Conservation (phyloP, 169 alveolate genomes). For the Eimeria sp. region DNA sequence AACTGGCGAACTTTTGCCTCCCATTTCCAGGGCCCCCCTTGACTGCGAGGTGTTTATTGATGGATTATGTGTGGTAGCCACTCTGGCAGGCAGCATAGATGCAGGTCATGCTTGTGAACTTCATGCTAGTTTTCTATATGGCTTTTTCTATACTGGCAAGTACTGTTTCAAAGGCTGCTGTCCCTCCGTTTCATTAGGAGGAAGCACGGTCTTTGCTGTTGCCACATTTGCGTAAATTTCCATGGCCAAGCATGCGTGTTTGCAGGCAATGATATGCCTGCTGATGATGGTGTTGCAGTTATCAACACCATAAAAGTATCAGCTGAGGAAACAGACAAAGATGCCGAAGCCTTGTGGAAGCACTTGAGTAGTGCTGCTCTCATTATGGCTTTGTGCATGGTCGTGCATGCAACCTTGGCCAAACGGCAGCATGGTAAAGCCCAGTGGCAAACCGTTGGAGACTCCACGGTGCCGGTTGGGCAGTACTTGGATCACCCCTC, state of each 20-base stretch:
- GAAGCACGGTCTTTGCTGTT: not conserved
- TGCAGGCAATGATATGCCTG: not conserved
- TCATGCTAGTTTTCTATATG: not conserved
- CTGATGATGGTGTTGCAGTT: not conserved
- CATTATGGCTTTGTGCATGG: not conserved
- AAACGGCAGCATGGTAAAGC: not conserved
- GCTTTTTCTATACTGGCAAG: not conserved
- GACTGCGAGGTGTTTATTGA: not conserved
- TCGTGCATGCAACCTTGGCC: not conserved
- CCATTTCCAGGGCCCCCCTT: not conserved
- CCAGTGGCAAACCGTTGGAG: not conserved
- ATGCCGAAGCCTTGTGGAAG: not conserved
- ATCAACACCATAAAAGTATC: not conserved
- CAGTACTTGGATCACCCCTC: not conserved
- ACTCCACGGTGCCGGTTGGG: not conserved
- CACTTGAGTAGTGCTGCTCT: not conserved
- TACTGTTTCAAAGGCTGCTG: not conserved
- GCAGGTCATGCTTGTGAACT: not conserved
- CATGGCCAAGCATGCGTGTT: not conserved
- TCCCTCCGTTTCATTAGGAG: not conserved
- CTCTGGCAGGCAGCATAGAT: not conserved
- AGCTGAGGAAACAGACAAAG: not conserved
- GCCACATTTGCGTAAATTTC: not conserved
- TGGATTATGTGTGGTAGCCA: not conserved
- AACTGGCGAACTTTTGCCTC: not conserved